These are phyloP conservation scores for Pestalotiopsis sp. DNA, from an alignment of 2,329 filamentous ascomycete species.

Conservation along the genomic window DNA sequence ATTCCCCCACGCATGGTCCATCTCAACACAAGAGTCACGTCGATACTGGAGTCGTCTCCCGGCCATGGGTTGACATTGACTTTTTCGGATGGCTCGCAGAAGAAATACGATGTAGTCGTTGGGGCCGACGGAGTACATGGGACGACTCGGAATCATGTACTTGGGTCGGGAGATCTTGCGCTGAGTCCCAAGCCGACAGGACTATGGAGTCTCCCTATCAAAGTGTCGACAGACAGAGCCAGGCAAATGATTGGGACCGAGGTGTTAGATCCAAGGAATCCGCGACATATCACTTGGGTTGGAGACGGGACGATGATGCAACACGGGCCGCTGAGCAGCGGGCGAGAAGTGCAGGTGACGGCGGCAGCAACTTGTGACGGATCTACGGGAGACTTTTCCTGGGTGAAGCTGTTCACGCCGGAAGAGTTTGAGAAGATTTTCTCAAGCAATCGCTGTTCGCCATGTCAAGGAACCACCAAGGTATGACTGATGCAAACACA, in stretches of 20 bases:
- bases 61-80: conserved; percentile 21
- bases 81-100: conserved; percentile 29
- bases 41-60: conserved; percentile 21
- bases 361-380: conserved; percentile 19
- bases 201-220: conserved; percentile 29
- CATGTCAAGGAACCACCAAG: conserved; percentile 29
- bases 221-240: conserved; percentile 26
- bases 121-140: conserved; percentile 29
- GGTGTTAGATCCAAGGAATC: conserved; percentile 25
- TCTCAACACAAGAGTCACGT: conserved; percentile 23
- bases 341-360: conserved; percentile 29
- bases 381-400: conserved; percentile 18
- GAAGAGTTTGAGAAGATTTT: conserved; percentile 33
- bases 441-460: conserved; percentile 19
- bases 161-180: conserved; percentile 24
- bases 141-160: conserved; percentile 25
- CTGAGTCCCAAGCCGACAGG: conserved; percentile 24
- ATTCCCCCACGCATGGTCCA: conserved; percentile 29
- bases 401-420: conserved; percentile 31
- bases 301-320: conserved; percentile 29
- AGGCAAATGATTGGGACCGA: conserved; percentile 27
- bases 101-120: conserved; percentile 31
- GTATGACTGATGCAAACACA: conserved; percentile 20
- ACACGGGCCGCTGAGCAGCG: conserved; percentile 25
- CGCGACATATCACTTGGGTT: conserved; percentile 29